phyloP scores from a whole-genome alignment of 345 rosid species.

The Brassica cretica region DNA sequence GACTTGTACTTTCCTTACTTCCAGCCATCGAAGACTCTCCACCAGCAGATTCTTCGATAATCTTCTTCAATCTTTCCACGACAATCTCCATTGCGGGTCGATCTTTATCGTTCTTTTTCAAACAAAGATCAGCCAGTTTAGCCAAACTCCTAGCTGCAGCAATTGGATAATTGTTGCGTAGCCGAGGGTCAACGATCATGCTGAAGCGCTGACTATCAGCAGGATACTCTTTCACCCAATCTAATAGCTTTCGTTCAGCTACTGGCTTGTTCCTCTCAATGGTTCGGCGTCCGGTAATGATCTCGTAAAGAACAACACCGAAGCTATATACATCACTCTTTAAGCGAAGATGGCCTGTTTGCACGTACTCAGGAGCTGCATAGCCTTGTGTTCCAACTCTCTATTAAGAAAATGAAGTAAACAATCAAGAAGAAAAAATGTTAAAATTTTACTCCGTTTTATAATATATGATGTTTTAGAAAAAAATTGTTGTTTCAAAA shows the following conservation, averaged over 20 bases:
- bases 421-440: background rate
- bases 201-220: slow-evolving; percentile 58
- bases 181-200: slow-evolving; percentile 65
- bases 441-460: background rate
- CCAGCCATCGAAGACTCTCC: background rate
- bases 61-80: slow-evolving; percentile 57
- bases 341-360: slow-evolving; percentile 76
- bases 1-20: slow-evolving; percentile 13
- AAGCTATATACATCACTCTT: slow-evolving; percentile 90
- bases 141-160: slow-evolving; percentile 61
- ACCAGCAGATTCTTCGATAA: slow-evolving; percentile 43
- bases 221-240: slow-evolving; percentile 82
- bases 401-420: slow-evolving; percentile 33
- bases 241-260: slow-evolving; percentile 60
- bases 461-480: too few species aligned
- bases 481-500: too few species aligned
- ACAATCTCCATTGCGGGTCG: slow-evolving; percentile 71
- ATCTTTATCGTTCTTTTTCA: slow-evolving; percentile 61
- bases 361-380: slow-evolving; percentile 88
- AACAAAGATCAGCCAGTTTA: slow-evolving; percentile 68
- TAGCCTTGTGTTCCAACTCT: slow-evolving; percentile 86
- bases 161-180: slow-evolving; percentile 54
- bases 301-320: slow-evolving; percentile 83
- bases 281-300: slow-evolving; percentile 75
- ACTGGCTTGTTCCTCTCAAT: slow-evolving; percentile 68